These are phyloP conservation scores for Jimgerdemannia flammicorona DNA, from an alignment of 192 early-diverging fungal genomes.

Conservation along the genomic window DNA sequence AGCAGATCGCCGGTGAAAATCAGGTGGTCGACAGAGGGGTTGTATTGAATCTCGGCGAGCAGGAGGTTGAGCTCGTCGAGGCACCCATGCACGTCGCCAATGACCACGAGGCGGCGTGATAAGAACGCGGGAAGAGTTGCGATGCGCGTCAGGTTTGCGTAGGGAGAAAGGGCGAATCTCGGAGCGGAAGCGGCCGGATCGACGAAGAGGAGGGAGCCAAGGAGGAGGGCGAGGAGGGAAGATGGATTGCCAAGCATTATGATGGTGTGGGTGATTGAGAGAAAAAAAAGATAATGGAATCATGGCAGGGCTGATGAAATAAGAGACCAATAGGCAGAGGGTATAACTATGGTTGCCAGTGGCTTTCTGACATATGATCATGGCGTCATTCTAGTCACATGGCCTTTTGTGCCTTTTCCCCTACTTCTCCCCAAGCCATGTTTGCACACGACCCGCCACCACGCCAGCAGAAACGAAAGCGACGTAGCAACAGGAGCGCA, in stretches of 20 bases:
- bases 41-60: slow-evolving; percentile 37
- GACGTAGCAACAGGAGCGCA: background rate
- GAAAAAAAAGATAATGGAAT: too few relatives aligned
- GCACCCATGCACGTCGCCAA: slow-evolving; percentile 72
- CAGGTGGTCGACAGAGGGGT: slow-evolving; percentile 41
- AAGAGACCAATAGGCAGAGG: too few relatives aligned
- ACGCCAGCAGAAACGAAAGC: background rate
- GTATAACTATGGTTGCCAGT: too few relatives aligned
- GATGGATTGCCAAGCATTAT: too few relatives aligned
- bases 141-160: slow-evolving; percentile 26
- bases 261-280: too few relatives aligned
- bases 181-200: too few relatives aligned
- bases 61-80: slow-evolving; percentile 49
- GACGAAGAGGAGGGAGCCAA: too few relatives aligned
- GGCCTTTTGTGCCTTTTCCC: too few relatives aligned
- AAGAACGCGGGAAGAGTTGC: background rate
- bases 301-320: too few relatives aligned
- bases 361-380: too few relatives aligned
- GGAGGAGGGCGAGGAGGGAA: background rate
- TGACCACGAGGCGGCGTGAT: slow-evolving; percentile 47
- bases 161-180: slow-evolving; percentile 10
- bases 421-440: background rate
- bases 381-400: too few relatives aligned
- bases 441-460: background rate
- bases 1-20: slow-evolving; percentile 67